Conservation (phyloP, 2,329 filamentous ascomycete genomes). For the Pseudogymnoascus sp. region DNA sequence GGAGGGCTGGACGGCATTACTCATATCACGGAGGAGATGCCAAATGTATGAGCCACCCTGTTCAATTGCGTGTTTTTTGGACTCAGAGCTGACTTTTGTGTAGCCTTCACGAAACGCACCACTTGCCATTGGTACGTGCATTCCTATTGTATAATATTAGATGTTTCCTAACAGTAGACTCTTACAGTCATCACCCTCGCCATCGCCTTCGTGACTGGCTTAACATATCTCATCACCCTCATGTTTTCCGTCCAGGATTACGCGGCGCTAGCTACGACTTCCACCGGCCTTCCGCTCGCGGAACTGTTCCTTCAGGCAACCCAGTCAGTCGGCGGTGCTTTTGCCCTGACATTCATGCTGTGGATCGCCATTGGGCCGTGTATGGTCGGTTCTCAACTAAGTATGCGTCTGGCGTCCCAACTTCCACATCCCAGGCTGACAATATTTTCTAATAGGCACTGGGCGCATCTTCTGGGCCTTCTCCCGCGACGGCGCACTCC, state of each 20-base stretch:
- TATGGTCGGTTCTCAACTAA: slow-evolving; percentile 32
- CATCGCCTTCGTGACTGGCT: slow-evolving; percentile 45
- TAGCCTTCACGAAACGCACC: slow-evolving; percentile 34
- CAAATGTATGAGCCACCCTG: slow-evolving; percentile 32
- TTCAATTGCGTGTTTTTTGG: not conserved
- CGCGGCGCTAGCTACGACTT: slow-evolving; percentile 35
- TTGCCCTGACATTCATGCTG: slow-evolving; percentile 38
- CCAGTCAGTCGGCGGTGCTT: slow-evolving; percentile 36
- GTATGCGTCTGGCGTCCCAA: slow-evolving; percentile 15
- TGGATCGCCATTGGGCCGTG: slow-evolving; percentile 36
- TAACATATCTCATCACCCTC: slow-evolving; percentile 44
- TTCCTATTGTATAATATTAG: not conserved
- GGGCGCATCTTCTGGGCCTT: slow-evolving; percentile 39
- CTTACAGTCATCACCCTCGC: slow-evolving; percentile 38
- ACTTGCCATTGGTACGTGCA: slow-evolving; percentile 26
- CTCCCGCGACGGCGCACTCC: slow-evolving; percentile 39
- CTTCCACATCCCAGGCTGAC: slow-evolving; percentile 14
- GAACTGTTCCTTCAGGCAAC: slow-evolving; percentile 43
- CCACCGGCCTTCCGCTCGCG: slow-evolving; percentile 39
- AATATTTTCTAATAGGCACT: slow-evolving; percentile 24
- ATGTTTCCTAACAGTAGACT: not conserved
- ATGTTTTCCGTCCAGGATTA: slow-evolving; percentile 49
- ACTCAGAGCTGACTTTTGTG: not conserved
- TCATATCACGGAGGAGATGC: slow-evolving; percentile 47
- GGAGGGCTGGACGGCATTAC: slow-evolving; percentile 43